A percentile compares a stretch with the other conserved stretches of the same genome.
Evolutionary conservation across 176 grass and related monocot genomes (phyloP).

Genomic region (Rhipidocladum racemiflorum): DNA sequence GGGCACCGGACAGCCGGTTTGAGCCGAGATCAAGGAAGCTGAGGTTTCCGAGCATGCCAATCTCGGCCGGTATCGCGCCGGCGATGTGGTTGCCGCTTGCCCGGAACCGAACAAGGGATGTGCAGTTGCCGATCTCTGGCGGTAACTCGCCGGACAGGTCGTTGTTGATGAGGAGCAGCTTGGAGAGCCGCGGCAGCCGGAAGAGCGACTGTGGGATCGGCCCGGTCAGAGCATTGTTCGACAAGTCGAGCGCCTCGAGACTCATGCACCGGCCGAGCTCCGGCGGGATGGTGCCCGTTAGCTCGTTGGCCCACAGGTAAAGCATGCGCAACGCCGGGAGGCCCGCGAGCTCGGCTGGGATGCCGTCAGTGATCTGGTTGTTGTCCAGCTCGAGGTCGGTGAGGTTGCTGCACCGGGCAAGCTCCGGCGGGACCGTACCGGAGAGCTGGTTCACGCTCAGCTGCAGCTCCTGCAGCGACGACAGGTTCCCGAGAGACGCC

Average conservation of each 20-base stretch:
- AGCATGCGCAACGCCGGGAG: slow-evolving; percentile 56
- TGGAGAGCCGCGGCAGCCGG: slow-evolving; percentile 44
- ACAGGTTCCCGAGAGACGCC: slow-evolving; percentile 46
- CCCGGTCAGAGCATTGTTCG: slow-evolving; percentile 56
- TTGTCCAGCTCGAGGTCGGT: slow-evolving; percentile 80
- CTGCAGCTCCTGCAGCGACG: slow-evolving; percentile 60
- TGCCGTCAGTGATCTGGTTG: slow-evolving; percentile 71
- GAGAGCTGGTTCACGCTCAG: slow-evolving; percentile 76
- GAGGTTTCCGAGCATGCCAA: slow-evolving; percentile 48
- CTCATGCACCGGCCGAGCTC: slow-evolving; percentile 62
- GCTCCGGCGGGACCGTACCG: slow-evolving; percentile 58
- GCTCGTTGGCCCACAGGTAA: slow-evolving; percentile 72
- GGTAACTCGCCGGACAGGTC: slow-evolving; percentile 48
- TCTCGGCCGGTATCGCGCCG: slow-evolving; percentile 45
- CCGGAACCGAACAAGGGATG: slow-evolving; percentile 58
- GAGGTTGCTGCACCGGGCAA: slow-evolving; percentile 61
- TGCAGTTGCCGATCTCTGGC: slow-evolving; percentile 54
- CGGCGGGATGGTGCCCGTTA: slow-evolving; percentile 56
- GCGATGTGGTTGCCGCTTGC: slow-evolving; percentile 53
- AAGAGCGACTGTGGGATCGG: slow-evolving; percentile 45
- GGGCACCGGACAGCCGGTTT: slow-evolving; percentile 49
- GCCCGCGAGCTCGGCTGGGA: slow-evolving; percentile 41
- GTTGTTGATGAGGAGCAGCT: slow-evolving; percentile 66
- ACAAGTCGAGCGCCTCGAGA: slow-evolving; percentile 67
- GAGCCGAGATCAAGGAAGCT: slow-evolving; percentile 77